phyloP scores from a whole-genome alignment of 768 basidiomycete species.

The Macrocybe gigantea region DNA sequence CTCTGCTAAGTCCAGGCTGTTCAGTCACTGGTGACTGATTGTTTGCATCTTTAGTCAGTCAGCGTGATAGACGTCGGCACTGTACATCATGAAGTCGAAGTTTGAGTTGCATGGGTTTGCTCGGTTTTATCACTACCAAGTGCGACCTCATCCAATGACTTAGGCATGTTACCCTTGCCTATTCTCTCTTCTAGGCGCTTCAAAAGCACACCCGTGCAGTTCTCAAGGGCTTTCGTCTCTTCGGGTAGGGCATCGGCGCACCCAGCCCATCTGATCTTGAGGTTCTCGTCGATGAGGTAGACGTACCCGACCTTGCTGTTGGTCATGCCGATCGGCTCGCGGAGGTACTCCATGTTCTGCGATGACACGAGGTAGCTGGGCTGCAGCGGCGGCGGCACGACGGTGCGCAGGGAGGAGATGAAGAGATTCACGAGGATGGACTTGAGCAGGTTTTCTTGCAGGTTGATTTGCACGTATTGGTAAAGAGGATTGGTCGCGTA shows the following conservation, averaged over 20 bases:
- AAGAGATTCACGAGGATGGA: conserved; percentile 86
- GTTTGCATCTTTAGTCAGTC: too few species aligned
- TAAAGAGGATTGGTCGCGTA: conserved; percentile 54
- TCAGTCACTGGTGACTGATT: too few species aligned
- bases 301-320: conserved; percentile 92
- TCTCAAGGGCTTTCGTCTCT: conserved; percentile 65
- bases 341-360: conserved; percentile 82
- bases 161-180: too few species aligned
- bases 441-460: conserved; percentile 92
- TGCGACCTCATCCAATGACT: too few species aligned
- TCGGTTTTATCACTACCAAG: too few species aligned
- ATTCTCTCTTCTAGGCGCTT: conserved; percentile 19
- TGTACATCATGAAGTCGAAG: too few species aligned
- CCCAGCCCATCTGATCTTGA: conserved; percentile 88
- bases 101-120: too few species aligned
- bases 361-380: conserved; percentile 72
- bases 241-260: conserved; percentile 78
- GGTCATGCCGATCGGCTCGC: conserved; percentile 79
- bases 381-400: conserved; percentile 59
- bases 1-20: too few species aligned
- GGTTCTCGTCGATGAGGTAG: conserved; percentile 80
- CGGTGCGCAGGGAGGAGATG: conserved; percentile 62
- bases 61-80: too few species aligned
- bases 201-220: conserved; percentile 64
- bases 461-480: conserved; percentile 81